Evolutionary conservation across 345 rosid genomes (phyloP).

Genomic region (Cardiospermum halicacabum): DNA sequence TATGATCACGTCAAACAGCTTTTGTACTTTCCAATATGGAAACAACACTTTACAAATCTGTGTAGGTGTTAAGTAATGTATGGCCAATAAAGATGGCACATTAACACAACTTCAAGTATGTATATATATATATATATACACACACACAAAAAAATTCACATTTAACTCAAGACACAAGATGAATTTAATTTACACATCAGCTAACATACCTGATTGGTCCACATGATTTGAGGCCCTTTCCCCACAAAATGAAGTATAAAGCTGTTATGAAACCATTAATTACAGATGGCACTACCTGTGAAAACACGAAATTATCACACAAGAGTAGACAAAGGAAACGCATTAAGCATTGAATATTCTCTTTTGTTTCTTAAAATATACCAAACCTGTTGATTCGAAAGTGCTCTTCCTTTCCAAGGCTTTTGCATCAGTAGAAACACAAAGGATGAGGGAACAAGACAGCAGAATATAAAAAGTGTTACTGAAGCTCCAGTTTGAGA

Average conservation of each 20-base stretch:
- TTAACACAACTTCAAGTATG: too few relatives aligned
- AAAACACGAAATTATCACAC: constrained; percentile 20
- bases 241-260: constrained; percentile 90
- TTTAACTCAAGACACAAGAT: neutral
- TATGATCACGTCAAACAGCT: too few relatives aligned
- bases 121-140: too few relatives aligned
- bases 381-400: constrained; percentile 80
- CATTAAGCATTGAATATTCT: constrained; percentile 12
- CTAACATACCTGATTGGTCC: constrained; percentile 82
- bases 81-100: too few relatives aligned
- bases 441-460: constrained; percentile 75
- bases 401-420: constrained; percentile 97
- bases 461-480: constrained; percentile 80
- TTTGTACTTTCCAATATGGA: too few relatives aligned
- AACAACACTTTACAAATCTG: too few relatives aligned
- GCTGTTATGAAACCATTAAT: constrained; percentile 92
- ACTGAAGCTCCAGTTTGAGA: constrained; percentile 78
- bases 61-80: too few relatives aligned
- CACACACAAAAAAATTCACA: neutral
- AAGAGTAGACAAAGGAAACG: constrained; percentile 1
- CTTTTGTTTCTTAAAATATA: neutral
- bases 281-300: constrained; percentile 87
- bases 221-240: constrained; percentile 84
- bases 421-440: constrained; percentile 70
- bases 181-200: constrained; percentile 12